Base-by-base conservation (phyloP, 1,139 yeast species). In the Sugiyamaella novakii region DNA sequence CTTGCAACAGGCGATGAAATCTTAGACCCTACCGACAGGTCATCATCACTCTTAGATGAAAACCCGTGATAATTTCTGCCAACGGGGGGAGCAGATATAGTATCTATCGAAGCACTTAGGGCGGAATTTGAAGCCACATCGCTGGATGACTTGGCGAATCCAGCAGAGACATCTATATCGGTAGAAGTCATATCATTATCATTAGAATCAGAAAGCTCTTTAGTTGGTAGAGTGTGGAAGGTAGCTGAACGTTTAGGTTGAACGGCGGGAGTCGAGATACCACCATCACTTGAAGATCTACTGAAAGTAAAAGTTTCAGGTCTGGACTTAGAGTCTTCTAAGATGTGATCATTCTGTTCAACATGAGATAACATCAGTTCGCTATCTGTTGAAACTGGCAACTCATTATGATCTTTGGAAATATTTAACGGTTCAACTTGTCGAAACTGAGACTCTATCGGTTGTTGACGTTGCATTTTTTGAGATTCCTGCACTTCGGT, bases 81-180 rank as follows among this genome's bases (percentile, higher is more conserved):
- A n/a, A 47, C 11, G 2, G 56, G 52, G 7, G 47, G 27, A 5
- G 52, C 38, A 1, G 54, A 42, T 12, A 52, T 31, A 19, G 44
- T 27, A 22, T 48, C 52, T 3, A 52, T 52, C 2, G 52, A 44
- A 11, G 46, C 24, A 3, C 47, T 47, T 18, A 52, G 19, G 43
- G 39, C 39, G 11, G 51, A 43, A 5, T 50, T 53, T 5, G 47
- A 24, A 3, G 46, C 45, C 27, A 49, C 22, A n/a, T 34, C 37
- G 19, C 22, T 22, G 7, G 45, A 41, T 8, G 21, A 11, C n/a
- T 31, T 22, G 11, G 31, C 11, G 24, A 33, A 31, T 10, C 37
- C 27, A 12, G 27, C 7, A 2, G 49, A 46, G 7, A 44, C 25
- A 29, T 43, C 46, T n/a, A 35, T 17, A 17, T 39, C 46, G 22